phyloP scores from a whole-genome alignment of 306 rosid genomes.

The Cyamopsis tetragonoloba region DNA sequence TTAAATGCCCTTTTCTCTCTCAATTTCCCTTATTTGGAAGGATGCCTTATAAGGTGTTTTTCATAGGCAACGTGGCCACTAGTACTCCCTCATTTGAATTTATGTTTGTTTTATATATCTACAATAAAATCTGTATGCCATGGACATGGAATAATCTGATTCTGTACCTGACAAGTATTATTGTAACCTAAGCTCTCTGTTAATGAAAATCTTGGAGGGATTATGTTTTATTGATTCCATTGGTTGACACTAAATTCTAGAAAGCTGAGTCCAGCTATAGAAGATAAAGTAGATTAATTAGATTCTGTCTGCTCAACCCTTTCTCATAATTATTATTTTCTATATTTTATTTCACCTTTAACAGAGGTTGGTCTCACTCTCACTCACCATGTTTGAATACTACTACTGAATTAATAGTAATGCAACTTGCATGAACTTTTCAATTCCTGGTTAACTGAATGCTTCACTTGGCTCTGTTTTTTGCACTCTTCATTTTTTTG shows the following conservation, averaged over 20 bases:
- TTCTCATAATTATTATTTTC: constrained; percentile 21
- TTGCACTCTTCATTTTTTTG: background rate
- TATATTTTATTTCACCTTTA: constrained; percentile 27
- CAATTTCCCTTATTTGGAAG: constrained; percentile 59
- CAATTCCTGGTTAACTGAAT: constrained; percentile 2
- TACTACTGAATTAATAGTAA: constrained; percentile 11
- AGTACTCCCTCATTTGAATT: constrained; percentile 37
- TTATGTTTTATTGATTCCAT: constrained; percentile 44
- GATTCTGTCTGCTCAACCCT: constrained; percentile 45
- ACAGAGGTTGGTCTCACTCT: constrained; percentile 31
- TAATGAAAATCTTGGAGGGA: constrained; percentile 54
- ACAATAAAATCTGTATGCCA: constrained; percentile 6
- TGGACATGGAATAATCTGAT: constrained; percentile 32
- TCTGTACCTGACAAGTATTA: constrained; percentile 40
- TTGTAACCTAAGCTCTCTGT: constrained; percentile 44
- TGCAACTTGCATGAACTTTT: constrained; percentile 28
- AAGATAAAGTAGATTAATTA: constrained; percentile 35
- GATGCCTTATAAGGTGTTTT: constrained; percentile 43
- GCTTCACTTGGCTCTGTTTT: background rate
- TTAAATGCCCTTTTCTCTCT: constrained; percentile 29
- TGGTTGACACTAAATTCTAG: constrained; percentile 44
- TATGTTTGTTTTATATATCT: background rate
- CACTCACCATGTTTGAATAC: constrained; percentile 18
- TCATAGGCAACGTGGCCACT: constrained; percentile 33
- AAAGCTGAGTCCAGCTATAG: constrained; percentile 79